A percentile compares a stretch with the other conserved stretches of the same genome.
phyloP scores from a whole-genome alignment of 306 rosid genomes.

The Castanospermum australe region DNA sequence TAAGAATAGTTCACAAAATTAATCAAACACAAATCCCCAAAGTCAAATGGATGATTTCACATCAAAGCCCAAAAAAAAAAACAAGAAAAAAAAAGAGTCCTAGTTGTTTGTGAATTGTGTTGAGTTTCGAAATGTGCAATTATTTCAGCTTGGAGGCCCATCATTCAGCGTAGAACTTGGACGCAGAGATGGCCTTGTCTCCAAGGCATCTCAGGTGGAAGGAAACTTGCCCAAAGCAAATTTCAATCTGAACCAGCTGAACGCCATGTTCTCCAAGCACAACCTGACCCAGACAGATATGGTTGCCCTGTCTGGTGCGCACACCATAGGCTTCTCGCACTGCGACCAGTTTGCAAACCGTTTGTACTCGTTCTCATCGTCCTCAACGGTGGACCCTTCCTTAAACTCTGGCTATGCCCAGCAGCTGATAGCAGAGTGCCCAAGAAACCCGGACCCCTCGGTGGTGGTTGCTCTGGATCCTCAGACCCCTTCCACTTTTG shows the following conservation, averaged over 20 bases:
- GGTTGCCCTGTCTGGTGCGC: slow-evolving; percentile 89
- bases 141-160: slow-evolving; percentile 70
- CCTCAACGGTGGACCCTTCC: slow-evolving; percentile 60
- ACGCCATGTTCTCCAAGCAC: slow-evolving; percentile 45
- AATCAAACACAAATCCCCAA: background rate
- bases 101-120: no score
- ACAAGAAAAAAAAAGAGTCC: background rate
- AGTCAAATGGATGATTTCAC: no score
- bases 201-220: slow-evolving; percentile 54
- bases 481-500: slow-evolving; percentile 45
- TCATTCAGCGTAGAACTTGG: slow-evolving; percentile 72
- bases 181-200: slow-evolving; percentile 67
- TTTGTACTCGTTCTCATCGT: slow-evolving; percentile 39
- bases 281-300: slow-evolving; percentile 56
- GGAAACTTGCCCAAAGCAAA: slow-evolving; percentile 59
- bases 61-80: background rate
- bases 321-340: slow-evolving; percentile 73
- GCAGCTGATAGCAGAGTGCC: slow-evolving; percentile 40
- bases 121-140: background rate
- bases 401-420: slow-evolving; percentile 50
- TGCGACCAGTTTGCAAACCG: slow-evolving; percentile 58
- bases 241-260: slow-evolving; percentile 54
- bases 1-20: no score
- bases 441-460: slow-evolving; percentile 38
- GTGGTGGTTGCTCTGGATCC: slow-evolving; percentile 51